A percentile compares a stretch with the other conserved stretches of the same genome.
These are phyloP conservation scores for Herpetomonas tarakana DNA, from an alignment of 208 protist genomes.

Conservation along the genomic window DNA sequence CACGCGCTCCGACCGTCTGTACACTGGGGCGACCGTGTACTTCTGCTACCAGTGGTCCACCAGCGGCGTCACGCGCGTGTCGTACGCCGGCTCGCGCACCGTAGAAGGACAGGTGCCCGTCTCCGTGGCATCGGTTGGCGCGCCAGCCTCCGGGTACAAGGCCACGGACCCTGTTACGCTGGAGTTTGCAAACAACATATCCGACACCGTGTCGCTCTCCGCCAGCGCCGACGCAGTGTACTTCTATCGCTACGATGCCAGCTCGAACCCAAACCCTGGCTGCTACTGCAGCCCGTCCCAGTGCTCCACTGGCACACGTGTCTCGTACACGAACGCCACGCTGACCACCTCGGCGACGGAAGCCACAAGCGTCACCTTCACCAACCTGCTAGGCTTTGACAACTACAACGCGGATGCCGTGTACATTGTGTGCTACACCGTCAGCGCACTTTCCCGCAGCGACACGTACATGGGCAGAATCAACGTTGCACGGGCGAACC, in stretches of 20 bases:
- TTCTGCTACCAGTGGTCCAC: constrained; percentile 74
- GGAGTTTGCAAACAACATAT: constrained; percentile 44
- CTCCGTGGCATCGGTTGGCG: constrained; percentile 20
- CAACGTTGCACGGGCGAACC: constrained; percentile 62
- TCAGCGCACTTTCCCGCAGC: constrained; percentile 10
- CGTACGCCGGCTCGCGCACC: constrained; percentile 48
- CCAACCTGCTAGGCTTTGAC: constrained; percentile 54
- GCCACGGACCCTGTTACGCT: constrained; percentile 41
- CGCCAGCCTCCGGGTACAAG: constrained; percentile 26
- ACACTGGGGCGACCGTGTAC: constrained; percentile 37
- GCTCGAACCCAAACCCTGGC: constrained; percentile 31
- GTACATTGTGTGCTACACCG: constrained; percentile 81
- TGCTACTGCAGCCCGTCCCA: constrained; percentile 76
- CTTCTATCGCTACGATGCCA: constrained; percentile 69
- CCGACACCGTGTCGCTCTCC: constrained; percentile 11
- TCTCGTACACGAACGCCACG: constrained; percentile 28
- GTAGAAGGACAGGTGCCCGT: constrained; percentile 43
- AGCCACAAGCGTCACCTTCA: constrained; percentile 29
- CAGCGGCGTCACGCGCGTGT: constrained; percentile 29
- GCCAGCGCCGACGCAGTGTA: constrained; percentile 48
- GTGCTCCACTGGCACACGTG: constrained; percentile 37
- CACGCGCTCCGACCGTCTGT: constrained; percentile 40
- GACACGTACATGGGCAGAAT: constrained; percentile 75
- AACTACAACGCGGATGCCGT: constrained; percentile 69
- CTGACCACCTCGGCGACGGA: constrained; percentile 16